phyloP scores from a whole-genome alignment of 1,284 basidiomycete genomes.

The Ustilago bromivora region DNA sequence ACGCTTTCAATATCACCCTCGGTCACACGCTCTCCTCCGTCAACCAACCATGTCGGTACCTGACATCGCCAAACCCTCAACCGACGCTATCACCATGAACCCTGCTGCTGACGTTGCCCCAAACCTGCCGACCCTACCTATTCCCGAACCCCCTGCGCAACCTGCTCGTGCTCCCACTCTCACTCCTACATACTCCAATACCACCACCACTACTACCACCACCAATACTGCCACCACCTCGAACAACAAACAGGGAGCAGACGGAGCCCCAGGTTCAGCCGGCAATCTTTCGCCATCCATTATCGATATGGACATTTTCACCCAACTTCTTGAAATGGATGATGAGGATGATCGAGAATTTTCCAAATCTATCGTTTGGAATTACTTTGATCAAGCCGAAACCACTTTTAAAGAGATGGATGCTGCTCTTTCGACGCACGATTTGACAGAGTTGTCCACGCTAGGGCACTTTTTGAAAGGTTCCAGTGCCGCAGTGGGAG shows the following conservation, averaged over 20 bases:
- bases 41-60: constrained; percentile 2
- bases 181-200: background rate
- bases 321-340: constrained; percentile 89
- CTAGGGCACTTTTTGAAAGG: constrained; percentile 95
- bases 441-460: constrained; percentile 78
- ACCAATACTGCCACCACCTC: background rate
- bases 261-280: constrained; percentile 34
- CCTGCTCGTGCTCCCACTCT: background rate
- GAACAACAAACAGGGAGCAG: constrained; percentile 21
- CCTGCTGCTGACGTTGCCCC: background rate
- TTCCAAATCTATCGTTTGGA: constrained; percentile 80
- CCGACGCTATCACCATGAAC: background rate
- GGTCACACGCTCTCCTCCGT: background rate
- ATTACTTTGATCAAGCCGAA: constrained; percentile 77
- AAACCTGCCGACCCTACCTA: background rate
- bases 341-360: constrained; percentile 83
- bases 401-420: constrained; percentile 84
- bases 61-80: background rate
- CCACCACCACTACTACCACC: background rate
- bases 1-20: background rate
- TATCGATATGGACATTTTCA: constrained; percentile 84
- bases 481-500: constrained; percentile 88
- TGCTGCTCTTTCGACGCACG: constrained; percentile 75
- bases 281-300: constrained; percentile 63
- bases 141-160: background rate